Base-by-base conservation (phyloP, 2,329 filamentous ascomycete genomes). In the Penicillium verrucosum region DNA sequence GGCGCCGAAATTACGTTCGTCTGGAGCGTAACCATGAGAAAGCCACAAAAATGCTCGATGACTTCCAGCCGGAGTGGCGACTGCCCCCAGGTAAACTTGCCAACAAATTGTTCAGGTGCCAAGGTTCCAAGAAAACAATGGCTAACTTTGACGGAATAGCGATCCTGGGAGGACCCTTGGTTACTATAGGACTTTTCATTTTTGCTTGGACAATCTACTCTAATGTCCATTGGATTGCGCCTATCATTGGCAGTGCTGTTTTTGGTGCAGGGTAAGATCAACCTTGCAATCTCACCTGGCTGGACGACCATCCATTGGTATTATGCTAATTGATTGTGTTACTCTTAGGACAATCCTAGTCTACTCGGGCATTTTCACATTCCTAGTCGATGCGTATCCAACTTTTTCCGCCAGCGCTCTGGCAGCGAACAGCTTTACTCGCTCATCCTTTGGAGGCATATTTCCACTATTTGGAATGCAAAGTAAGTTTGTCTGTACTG, bases 291-390 rank as follows among this genome's bases (percentile, higher is more conserved):
- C 37, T 36, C 46, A 62, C 56, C 54, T 58, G 46, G 56, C 52
- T 57, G 50, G 38, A 16, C 18, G 9, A 40, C 21, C 12, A 34
- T 25, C 38, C 27, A 23, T 37, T 53, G 27, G 32, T 32, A 23
- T 70, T 71, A 68, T 65, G 63, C 60, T 62, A 42, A 66, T 65
- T 40, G 51, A 48, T 52, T 40, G 60, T 67, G 55, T 45, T 57
- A 59, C 60, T 63, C 54, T 61, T 68, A 90, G 89, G 51, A 87
- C 85, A 52, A 82, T 96, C 58, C 82, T 95, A 56, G 85, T 89
- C 30, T 97, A 90, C 74, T 87, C 85, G 55, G 90, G 91, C 51
- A 85, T 95, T 63, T 96, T 96, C 73, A 95, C 91, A 12, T 96
- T 95, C 76, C 78, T 95, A 61, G 90, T 93, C 11, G 84, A 87